Conservation (phyloP, 129 eudicot genomes). For the Mikania micrantha region DNA sequence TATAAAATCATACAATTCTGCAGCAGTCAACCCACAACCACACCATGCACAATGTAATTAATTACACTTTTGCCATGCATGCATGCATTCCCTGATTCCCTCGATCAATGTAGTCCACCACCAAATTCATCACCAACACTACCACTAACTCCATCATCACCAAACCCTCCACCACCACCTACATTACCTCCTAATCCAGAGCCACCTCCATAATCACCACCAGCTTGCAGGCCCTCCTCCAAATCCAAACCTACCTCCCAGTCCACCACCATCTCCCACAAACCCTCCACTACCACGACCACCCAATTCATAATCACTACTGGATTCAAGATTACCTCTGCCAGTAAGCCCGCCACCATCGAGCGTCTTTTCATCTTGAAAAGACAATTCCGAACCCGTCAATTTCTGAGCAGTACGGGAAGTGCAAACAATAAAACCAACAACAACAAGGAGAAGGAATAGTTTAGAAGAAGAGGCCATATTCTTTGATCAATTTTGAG, state of each 20-base stretch:
- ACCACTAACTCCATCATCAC: slow-evolving; percentile 28
- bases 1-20: neutral
- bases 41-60: slow-evolving; percentile 5
- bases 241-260: slow-evolving; percentile 29
- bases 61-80: slow-evolving; percentile 2
- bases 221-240: too few species aligned
- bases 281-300: slow-evolving; percentile 24
- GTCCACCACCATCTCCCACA: slow-evolving; percentile 36
- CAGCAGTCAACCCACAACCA: neutral
- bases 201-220: slow-evolving; percentile 32
- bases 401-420: slow-evolving; percentile 33
- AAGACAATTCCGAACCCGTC: neutral
- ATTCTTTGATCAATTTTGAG: neutral
- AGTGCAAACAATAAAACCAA: slow-evolving; percentile 34
- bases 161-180: slow-evolving; percentile 27
- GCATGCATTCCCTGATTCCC: too few species aligned
- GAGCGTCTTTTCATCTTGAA: slow-evolving; percentile 31
- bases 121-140: slow-evolving; percentile 27
- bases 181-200: slow-evolving; percentile 31
- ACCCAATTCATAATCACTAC: slow-evolving; percentile 25
- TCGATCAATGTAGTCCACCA: slow-evolving; percentile 31
- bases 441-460: slow-evolving; percentile 33
- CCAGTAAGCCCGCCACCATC: slow-evolving; percentile 12
- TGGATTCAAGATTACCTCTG: slow-evolving; percentile 1
- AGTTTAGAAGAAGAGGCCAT: slow-evolving; percentile 33